Base-by-base conservation (phyloP, 768 basidiomycete species). In the Leccinum fibrillosum region DNA sequence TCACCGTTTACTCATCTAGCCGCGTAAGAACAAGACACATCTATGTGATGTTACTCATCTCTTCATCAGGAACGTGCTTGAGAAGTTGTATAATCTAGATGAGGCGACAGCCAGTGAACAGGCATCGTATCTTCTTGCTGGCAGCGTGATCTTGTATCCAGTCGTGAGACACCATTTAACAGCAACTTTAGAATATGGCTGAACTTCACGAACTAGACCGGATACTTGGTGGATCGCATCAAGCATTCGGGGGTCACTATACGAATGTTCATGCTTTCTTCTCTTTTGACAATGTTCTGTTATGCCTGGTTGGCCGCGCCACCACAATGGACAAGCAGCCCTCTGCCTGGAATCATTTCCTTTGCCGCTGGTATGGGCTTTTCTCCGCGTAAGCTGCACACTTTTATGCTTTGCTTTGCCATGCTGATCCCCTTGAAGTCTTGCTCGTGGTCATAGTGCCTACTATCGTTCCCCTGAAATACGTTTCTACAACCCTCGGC, bases 401-500 rank as follows among this genome's bases (percentile, higher is more conserved):
- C 17, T 51, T 60, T 21, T 50, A 13, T 9, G 15, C 13, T 15
- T 17, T 35, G 37, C 59, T 28, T 4, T 28, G 62, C 19, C 42
- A 44, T 11, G 42, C 45, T 62, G 34, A 65, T 25, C 42, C 39
- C 35, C 47, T 4, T 15, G 30, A 61, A 90, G 89, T 91, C 28
- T 73, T 92, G 10, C 77, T 91, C 11, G 90, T 88, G 8, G 78
- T 92, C 15, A 76, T 92, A 34, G 90, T 91, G 0, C 89, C 90
- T 1, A 81, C 79, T 53, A 81, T 92, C 28, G 88, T 92, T 0
- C 80, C 84, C 7, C 62, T 80, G 19, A 87, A 86, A 68, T 91
- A 87, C 69, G 83, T 92, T 48, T 86, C 88, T 2, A 91, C 90
- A 1, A 88, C 88, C 5, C 76, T 92, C 0, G 90, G 89, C 1